phyloP scores from a whole-genome alignment of 2,329 filamentous ascomycete genomes.

The Davidsoniella eucalypti region DNA sequence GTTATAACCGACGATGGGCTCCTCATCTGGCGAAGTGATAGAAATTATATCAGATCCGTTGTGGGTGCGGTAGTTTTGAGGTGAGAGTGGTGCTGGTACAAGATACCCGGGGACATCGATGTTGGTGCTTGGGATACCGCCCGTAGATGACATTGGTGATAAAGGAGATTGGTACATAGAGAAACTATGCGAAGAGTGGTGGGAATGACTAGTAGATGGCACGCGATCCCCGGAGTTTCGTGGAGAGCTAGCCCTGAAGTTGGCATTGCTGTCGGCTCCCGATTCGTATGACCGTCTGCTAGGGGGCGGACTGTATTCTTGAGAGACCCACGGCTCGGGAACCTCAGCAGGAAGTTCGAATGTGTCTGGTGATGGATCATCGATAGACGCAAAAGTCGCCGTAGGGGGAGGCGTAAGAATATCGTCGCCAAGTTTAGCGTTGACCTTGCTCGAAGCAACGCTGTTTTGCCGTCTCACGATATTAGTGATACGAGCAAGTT shows the following conservation, averaged over 20 bases:
- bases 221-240: slow-evolving; percentile 33
- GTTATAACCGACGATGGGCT: slow-evolving; percentile 21
- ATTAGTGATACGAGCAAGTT: slow-evolving; percentile 71
- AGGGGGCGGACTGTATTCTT: slow-evolving; percentile 22
- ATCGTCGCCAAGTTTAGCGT: background rate
- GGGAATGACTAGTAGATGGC: slow-evolving; percentile 19
- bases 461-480: slow-evolving; percentile 37
- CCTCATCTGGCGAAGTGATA: slow-evolving; percentile 43
- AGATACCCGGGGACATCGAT: slow-evolving; percentile 35
- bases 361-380: slow-evolving; percentile 20
- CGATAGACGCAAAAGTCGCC: background rate
- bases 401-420: slow-evolving; percentile 11
- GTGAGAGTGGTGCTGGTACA: slow-evolving; percentile 38
- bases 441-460: background rate
- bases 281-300: slow-evolving; percentile 42
- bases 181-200: slow-evolving; percentile 18
- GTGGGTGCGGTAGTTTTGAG: slow-evolving; percentile 39
- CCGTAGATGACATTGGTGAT: slow-evolving; percentile 17
- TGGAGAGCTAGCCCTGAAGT: slow-evolving; percentile 28
- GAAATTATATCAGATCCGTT: slow-evolving; percentile 52
- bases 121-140: slow-evolving; percentile 16
- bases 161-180: slow-evolving; percentile 19
- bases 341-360: slow-evolving; percentile 43
- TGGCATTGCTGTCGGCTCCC: slow-evolving; percentile 30
- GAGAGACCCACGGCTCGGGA: slow-evolving; percentile 23